Conservation (phyloP, 345 rosid genomes). For the Xanthoceras sorbifolium region DNA sequence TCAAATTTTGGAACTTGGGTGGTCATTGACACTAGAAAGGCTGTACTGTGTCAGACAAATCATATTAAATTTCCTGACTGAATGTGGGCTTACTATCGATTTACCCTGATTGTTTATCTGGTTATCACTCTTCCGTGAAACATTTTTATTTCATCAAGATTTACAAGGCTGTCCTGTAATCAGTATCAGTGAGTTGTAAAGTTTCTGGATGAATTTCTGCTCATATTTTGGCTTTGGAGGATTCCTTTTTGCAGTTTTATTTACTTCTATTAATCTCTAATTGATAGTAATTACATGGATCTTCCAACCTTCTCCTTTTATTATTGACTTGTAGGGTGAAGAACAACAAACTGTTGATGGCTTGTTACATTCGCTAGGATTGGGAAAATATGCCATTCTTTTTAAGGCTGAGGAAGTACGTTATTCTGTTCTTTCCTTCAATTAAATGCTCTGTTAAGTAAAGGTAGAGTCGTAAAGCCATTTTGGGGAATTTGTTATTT, state of each 20-base stretch:
- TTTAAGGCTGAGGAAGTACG: conserved; percentile 98
- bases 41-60: neutral
- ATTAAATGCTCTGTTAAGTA: neutral
- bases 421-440: conserved; percentile 18
- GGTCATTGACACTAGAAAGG: neutral
- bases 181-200: neutral
- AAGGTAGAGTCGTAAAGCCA: neutral
- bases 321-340: conserved; percentile 46
- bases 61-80: neutral
- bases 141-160: neutral
- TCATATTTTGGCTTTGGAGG: neutral
- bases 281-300: conserved; percentile 8
- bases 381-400: conserved; percentile 67
- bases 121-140: neutral
- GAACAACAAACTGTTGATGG: conserved; percentile 82
- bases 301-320: conserved; percentile 11
- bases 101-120: neutral
- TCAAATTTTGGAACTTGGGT: neutral
- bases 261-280: neutral
- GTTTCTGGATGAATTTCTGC: neutral
- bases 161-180: neutral
- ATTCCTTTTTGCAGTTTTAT: conserved; percentile 2
- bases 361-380: conserved; percentile 67
- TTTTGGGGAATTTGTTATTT: neutral
- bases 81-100: neutral